Evolutionary conservation across 768 basidiomycete genomes (phyloP), one percentile per base, ranked within the genome.

Genomic region (Hirschioporus abietinus): DNA sequence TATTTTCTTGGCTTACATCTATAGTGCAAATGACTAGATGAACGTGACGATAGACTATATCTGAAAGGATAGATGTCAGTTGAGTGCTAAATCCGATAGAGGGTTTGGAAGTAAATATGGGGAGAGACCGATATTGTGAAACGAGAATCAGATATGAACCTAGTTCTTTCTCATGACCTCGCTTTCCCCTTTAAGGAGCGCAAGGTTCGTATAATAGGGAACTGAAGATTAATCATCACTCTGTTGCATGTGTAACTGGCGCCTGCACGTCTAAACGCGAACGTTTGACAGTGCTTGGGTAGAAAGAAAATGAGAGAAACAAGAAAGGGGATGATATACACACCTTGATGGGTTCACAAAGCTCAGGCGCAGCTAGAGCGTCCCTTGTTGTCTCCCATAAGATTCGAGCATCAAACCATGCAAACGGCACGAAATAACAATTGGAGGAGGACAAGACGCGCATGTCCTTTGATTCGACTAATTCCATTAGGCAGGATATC

Each of bases 171-270:
- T 52, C 42, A 15, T 52, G 42, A 52, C 42, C 42, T 52, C 42
- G 20, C 12, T 20, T 7, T 1, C 42, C 42, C 42, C 42, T 15
- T 15, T 15, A 1, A 52, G 42, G 42, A 52, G 15, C 15, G 42
- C 42, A 52, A 52, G 42, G 42, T 52, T 52, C 42, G 42, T 52
- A 52, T 52, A 52, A 52, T 52, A 52, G 42, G 42, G 42, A 52
- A 52, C 42, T 52, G 42, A 52, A 52, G 42, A 52, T 20, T 30
- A 52, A 52, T 52, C 42, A 52, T 52, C 42, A 52, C 20, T 52
- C 42, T 52, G 20, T 20, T 6, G 42, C 42, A 52, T 20, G 12
- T 52, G 5, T 20, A 15, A 3, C 42, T 15, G 42, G 12, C 42
- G 42, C 20, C 42, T 12, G 42, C 42, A 20, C 15, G 35, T 36